Base-by-base conservation (phyloP, 2,329 filamentous ascomycete species). In the Drechslerella coelobrocha region DNA sequence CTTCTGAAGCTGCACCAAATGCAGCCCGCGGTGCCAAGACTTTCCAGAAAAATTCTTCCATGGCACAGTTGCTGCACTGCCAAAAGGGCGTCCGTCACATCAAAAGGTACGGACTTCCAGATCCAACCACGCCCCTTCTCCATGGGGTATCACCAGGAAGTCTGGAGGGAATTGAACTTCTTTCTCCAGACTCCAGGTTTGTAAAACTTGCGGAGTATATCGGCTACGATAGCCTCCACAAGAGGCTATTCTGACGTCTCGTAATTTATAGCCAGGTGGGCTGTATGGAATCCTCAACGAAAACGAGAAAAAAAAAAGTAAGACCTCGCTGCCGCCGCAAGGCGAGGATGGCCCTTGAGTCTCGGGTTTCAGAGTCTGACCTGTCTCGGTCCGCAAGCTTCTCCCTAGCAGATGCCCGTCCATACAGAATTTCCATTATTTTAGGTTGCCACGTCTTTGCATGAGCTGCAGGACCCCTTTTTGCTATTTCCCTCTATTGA, bases 401-500 rank as follows among this genome's bases (percentile, higher is more conserved):
- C 14, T 9, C 12, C 24, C 27, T 29, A 23, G 34, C 34, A 6
- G 5, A 39, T 14, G 34, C 34, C 12, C 29, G 6, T 34, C 29
- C 29, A 5, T 39, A n/a, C 12, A 10, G 17, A n/a, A 10, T n/a
- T 10, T 5, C 12, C 34, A 14, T 3, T n/a, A 39, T 39, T n/a
- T 50, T 19, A 5, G 24, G 34, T 39, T 69, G 65, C 65, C 65
- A 69, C 65, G 65, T 69, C 65, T 69, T 51, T 26, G 51, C 56
- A 52, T 45, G 29, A 50, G 2, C 56, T 56, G 65, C 65, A 61
- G 43, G 23, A 54, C 61, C 63, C 56, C 61, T 68, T 68, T 61
- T 14, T 23, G 7, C 9, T 14, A 2, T 19, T 21, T 26, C 43
- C 19, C 23, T 48, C 12, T 8, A 19, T 60, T 52, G 37, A 50